Evolutionary conservation across 495 filamentous ascomycete genomes (phyloP).

Genomic region (Neurospora sp.): DNA sequence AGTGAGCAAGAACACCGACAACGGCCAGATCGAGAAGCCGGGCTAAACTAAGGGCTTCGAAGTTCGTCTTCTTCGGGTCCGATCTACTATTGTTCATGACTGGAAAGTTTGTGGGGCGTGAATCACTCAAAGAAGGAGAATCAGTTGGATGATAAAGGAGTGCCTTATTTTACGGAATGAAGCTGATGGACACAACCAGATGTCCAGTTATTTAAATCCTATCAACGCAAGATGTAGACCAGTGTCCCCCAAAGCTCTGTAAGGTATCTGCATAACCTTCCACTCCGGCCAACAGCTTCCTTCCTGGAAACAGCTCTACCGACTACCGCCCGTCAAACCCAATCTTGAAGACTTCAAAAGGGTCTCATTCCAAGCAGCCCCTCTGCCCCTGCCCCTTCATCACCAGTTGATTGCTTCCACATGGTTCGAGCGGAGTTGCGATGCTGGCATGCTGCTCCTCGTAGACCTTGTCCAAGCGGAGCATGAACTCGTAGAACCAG

Average conservation of each 20-base stretch:
- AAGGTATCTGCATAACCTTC: background rate
- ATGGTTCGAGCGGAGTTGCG: background rate
- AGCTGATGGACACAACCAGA: background rate
- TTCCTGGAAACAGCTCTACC: no score
- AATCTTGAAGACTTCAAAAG: no score
- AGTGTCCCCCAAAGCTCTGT: background rate
- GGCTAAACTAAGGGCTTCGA: background rate
- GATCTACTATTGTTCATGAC: background rate
- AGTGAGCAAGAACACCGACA: background rate
- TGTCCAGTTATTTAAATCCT: background rate
- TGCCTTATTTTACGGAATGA: background rate
- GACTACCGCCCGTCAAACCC: no score
- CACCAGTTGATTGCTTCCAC: background rate
- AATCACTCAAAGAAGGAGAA: background rate
- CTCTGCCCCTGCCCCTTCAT: background rate
- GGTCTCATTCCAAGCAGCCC: background rate
- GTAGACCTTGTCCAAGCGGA: background rate
- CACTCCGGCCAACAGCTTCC: background rate
- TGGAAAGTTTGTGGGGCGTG: background rate
- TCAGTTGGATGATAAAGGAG: background rate
- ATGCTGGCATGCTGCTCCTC: background rate
- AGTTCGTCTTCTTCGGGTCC: no score
- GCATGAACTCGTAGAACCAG: background rate
- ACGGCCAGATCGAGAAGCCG: background rate
- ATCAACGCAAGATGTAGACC: background rate